These are phyloP conservation scores for Mariannaea elegans DNA, from an alignment of 2,329 filamentous ascomycete species.

Conservation along the genomic window DNA sequence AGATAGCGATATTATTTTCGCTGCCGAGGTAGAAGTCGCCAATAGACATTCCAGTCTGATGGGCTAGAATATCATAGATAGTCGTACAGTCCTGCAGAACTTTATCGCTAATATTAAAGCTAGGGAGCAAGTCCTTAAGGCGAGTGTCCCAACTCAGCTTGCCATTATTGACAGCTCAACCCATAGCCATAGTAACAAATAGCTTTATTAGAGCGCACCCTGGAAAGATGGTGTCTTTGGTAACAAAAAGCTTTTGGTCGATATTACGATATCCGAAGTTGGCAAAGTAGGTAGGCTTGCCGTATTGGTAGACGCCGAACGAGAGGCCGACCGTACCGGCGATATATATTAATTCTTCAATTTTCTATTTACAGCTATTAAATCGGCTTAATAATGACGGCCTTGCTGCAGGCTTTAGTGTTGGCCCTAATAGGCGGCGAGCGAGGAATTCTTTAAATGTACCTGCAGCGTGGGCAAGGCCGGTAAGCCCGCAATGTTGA, in stretches of 20 bases:
- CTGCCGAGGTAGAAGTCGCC: constrained; percentile 19
- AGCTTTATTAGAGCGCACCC: constrained; percentile 41
- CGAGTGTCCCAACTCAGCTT: neutral
- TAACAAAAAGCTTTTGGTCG: constrained; percentile 14
- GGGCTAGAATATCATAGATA: constrained; percentile 39
- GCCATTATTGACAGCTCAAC: neutral
- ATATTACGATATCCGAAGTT: constrained; percentile 39
- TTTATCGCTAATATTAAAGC: neutral
- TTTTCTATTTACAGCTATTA: no score
- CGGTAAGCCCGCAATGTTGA: no score
- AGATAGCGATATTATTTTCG: constrained; percentile 15
- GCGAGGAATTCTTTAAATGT: no score
- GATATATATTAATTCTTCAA: neutral
- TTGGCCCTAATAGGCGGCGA: no score
- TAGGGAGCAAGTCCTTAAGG: neutral
- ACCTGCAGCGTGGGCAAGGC: no score
- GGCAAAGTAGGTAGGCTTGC: constrained; percentile 24
- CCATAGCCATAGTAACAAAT: constrained; percentile 25
- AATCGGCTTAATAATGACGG: no score
- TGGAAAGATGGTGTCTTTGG: constrained; percentile 39
- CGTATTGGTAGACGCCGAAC: constrained; percentile 36
- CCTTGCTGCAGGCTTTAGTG: no score
- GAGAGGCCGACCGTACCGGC: constrained; percentile 26
- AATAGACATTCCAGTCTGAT: constrained; percentile 33
- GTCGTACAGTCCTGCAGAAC: neutral